phyloP scores from a whole-genome alignment of 495 filamentous ascomycete species.

The Haplographium delicatum region DNA sequence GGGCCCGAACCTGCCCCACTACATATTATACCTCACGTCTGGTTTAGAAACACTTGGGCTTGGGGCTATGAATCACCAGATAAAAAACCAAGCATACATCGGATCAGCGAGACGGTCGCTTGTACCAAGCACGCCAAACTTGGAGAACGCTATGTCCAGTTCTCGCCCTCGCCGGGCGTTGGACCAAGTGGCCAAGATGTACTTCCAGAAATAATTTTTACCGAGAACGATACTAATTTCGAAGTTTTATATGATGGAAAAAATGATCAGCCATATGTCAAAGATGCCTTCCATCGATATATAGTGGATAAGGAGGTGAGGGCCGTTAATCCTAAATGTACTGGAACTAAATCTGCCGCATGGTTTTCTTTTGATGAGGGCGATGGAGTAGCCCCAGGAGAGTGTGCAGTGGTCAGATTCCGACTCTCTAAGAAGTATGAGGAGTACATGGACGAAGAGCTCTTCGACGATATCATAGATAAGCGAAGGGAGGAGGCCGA shows the following conservation, averaged over 20 bases:
- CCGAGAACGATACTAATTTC: conserved; percentile 91
- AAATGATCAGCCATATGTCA: conserved; percentile 80
- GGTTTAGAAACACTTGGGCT: conserved; percentile 95
- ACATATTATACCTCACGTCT: conserved; percentile 91
- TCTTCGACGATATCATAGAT: conserved; percentile 88
- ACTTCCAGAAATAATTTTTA: conserved; percentile 78
- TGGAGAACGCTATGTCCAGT: conserved; percentile 75
- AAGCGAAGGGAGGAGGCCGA: conserved; percentile 81
- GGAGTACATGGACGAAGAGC: conserved; percentile 82
- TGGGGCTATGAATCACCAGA: conserved; percentile 73
- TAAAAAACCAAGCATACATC: conserved; percentile 70
- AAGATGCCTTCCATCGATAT: conserved; percentile 87
- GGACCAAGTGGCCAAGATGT: conserved; percentile 75
- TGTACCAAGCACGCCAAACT: conserved; percentile 71
- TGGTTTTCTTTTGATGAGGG: conserved; percentile 91
- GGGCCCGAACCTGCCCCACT: conserved; percentile 84
- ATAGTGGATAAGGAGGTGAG: conserved; percentile 78
- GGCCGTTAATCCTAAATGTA: conserved; percentile 73
- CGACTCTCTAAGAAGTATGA: conserved; percentile 69
- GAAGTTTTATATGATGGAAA: conserved; percentile 66
- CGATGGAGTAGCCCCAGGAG: conserved; percentile 78
- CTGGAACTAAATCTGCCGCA: conserved; percentile 83
- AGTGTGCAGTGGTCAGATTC: conserved; percentile 94
- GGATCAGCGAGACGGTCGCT: conserved; percentile 56
- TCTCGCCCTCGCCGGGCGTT: conserved; percentile 85